phyloP scores from a whole-genome alignment of 2,329 filamentous ascomycete species.

The Amesomyces nigricolor region DNA sequence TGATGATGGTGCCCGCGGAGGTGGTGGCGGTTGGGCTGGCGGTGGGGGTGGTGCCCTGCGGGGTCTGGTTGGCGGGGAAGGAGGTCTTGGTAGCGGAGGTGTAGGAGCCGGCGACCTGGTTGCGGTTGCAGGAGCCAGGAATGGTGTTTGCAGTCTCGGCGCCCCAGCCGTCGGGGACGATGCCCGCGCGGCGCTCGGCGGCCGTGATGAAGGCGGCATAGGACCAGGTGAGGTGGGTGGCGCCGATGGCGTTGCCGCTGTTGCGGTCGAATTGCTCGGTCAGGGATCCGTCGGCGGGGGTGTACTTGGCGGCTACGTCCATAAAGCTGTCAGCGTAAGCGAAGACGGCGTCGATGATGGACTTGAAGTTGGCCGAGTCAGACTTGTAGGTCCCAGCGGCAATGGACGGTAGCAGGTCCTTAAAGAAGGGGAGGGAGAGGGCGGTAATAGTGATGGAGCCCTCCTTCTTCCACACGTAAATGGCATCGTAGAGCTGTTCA shows the following conservation, averaged over 20 bases:
- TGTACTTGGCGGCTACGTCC: constrained; percentile 57
- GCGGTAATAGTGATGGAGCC: constrained; percentile 60
- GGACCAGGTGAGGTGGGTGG: constrained; percentile 66
- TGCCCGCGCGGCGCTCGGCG: constrained; percentile 47
- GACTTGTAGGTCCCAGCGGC: constrained; percentile 57
- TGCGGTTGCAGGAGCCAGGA: constrained; percentile 38
- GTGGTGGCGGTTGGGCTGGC: not conserved
- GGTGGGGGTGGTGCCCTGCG: constrained; percentile 17
- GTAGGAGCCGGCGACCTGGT: constrained; percentile 46
- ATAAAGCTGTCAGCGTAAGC: constrained; percentile 58
- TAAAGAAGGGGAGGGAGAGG: constrained; percentile 66
- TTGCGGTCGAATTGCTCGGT: constrained; percentile 60
- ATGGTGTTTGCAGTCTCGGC: constrained; percentile 40
- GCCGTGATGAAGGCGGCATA: constrained; percentile 65
- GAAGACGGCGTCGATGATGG: constrained; percentile 51
- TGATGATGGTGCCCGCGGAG: constrained; percentile 6
- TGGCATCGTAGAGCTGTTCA: constrained; percentile 71
- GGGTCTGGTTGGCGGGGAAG: constrained; percentile 47
- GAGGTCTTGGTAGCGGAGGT: constrained; percentile 40
- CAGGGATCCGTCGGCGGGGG: constrained; percentile 54
- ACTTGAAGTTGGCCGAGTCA: constrained; percentile 42
- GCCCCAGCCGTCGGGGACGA: constrained; percentile 53
- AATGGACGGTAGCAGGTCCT: constrained; percentile 53
- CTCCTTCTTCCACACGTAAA: constrained; percentile 62
- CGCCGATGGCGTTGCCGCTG: constrained; percentile 32